These are phyloP conservation scores for Leccinum disarticulatum DNA, from an alignment of 768 basidiomycete species.

Conservation along the genomic window DNA sequence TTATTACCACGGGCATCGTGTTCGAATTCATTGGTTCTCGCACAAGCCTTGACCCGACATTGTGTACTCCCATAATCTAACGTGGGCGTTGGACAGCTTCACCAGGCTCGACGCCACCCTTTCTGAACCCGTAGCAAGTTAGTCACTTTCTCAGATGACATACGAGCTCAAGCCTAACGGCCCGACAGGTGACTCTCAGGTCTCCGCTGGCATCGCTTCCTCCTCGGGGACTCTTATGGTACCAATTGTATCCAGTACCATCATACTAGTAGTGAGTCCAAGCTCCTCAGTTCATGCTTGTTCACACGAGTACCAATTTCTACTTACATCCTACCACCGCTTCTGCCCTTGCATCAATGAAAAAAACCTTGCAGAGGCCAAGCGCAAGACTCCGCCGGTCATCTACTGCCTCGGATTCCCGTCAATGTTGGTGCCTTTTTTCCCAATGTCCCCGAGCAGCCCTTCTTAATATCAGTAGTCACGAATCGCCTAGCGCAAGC, in stretches of 20 bases:
- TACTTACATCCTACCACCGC: not conserved
- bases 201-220: not conserved
- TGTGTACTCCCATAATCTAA: not conserved
- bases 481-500: slow-evolving; percentile 1
- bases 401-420: not conserved
- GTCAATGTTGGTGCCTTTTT: slow-evolving; percentile 6
- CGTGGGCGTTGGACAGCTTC: not conserved
- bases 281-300: not conserved
- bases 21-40: not conserved
- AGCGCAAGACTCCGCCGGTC: not conserved
- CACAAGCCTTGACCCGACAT: slow-evolving; percentile 1
- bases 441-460: not conserved
- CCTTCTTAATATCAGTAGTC: slow-evolving; percentile 5
- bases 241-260: not conserved
- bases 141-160: slow-evolving; percentile 2
- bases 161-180: not conserved
- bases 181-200: not conserved
- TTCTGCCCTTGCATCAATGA: not conserved
- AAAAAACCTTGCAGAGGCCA: not conserved
- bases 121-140: slow-evolving; percentile 12
- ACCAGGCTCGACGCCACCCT: not conserved
- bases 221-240: not conserved
- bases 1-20: slow-evolving; percentile 13
- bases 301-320: not conserved
- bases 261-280: slow-evolving; percentile 10